A percentile compares a stretch with the other conserved stretches of the same genome.
These are phyloP conservation scores for Auricularia heimuer DNA, from an alignment of 768 basidiomycete genomes.

Conservation along the genomic window DNA sequence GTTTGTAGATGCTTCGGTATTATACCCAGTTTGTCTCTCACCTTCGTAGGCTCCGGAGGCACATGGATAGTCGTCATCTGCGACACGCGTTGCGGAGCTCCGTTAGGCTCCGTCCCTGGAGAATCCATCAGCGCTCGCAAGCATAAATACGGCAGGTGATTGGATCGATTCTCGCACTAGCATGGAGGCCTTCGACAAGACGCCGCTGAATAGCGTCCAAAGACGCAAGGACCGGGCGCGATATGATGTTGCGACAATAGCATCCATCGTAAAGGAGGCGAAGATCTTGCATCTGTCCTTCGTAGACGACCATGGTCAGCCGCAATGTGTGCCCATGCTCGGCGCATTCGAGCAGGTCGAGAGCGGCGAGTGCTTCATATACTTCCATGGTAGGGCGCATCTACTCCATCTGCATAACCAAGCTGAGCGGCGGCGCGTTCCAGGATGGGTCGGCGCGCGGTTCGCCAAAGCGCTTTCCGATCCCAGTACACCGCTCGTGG, in stretches of 20 bases:
- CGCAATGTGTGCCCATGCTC: conserved; percentile 14
- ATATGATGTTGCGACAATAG: conserved; percentile 12
- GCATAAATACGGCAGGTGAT: too few species aligned
- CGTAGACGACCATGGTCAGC: conserved; percentile 11
- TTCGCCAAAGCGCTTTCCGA: conserved; percentile 4
- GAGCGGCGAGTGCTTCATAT: conserved; percentile 9
- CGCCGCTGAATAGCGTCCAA: conserved; percentile 19
- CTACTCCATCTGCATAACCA: not conserved
- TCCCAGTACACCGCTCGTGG: conserved; percentile 6
- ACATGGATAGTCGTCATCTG: too few species aligned
- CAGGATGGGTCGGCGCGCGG: conserved; percentile 3
- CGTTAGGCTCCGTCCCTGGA: too few species aligned
- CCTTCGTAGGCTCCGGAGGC: too few species aligned
- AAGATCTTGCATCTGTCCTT: conserved; percentile 12
- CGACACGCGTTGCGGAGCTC: too few species aligned
- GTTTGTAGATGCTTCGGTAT: too few species aligned
- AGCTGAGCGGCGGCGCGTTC: not conserved
- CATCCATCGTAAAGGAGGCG: conserved; percentile 9
- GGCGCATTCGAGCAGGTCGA: conserved; percentile 10
- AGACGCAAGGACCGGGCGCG: conserved; percentile 15
- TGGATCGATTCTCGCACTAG: too few species aligned
- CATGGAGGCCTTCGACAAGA: conserved; percentile 13
- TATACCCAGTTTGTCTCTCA: too few species aligned
- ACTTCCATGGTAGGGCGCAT: conserved; percentile 9
- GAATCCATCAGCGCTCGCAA: too few species aligned